Evolutionary conservation across 2,329 filamentous ascomycete species (phyloP).

Genomic region (Emericellopsis cladophorae): DNA sequence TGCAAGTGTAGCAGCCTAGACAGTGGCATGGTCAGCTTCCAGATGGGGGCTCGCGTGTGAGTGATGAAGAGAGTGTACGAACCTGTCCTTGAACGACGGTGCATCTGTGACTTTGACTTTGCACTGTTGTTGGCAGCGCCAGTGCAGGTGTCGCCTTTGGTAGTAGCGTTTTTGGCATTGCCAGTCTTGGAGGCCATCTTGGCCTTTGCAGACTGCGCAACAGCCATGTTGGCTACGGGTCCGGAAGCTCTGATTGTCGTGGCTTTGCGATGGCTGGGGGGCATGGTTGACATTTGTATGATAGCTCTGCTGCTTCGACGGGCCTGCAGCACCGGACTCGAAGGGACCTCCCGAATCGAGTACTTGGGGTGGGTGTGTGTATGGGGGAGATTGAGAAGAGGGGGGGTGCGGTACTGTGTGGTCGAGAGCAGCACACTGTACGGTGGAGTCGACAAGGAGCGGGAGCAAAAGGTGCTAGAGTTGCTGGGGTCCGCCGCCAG

Average conservation of each 20-base stretch:
- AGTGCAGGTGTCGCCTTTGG: too few species aligned
- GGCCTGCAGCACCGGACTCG: slow-evolving; percentile 8
- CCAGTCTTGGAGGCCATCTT: slow-evolving; percentile 42
- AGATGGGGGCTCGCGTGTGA: background rate
- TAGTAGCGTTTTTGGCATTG: slow-evolving; percentile 16
- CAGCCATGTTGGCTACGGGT: slow-evolving; percentile 45
- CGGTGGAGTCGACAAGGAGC: slow-evolving; percentile 13
- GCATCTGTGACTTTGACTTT: slow-evolving; percentile 73
- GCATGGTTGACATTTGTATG: slow-evolving; percentile 52
- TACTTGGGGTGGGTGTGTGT: slow-evolving; percentile 1
- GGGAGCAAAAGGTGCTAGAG: slow-evolving; percentile 10
- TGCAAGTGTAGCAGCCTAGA: slow-evolving; percentile 55
- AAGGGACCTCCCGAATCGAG: slow-evolving; percentile 6
- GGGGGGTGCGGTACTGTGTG: slow-evolving; percentile 5
- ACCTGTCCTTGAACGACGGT: slow-evolving; percentile 91
- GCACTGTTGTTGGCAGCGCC: slow-evolving; percentile 21
- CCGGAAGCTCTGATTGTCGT: slow-evolving; percentile 30
- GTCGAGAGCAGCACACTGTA: slow-evolving; percentile 2
- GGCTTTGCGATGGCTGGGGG: slow-evolving; percentile 45
- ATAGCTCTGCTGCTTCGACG: slow-evolving; percentile 10
- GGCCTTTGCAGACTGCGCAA: slow-evolving; percentile 44
- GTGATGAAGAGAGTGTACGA: slow-evolving; percentile 24
- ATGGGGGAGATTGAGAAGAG: slow-evolving; percentile 1
- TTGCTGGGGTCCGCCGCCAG: slow-evolving; percentile 7
- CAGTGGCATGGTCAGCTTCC: background rate